Base-by-base conservation (phyloP, 345 rosid genomes). In the Gossypium raimondii region DNA sequence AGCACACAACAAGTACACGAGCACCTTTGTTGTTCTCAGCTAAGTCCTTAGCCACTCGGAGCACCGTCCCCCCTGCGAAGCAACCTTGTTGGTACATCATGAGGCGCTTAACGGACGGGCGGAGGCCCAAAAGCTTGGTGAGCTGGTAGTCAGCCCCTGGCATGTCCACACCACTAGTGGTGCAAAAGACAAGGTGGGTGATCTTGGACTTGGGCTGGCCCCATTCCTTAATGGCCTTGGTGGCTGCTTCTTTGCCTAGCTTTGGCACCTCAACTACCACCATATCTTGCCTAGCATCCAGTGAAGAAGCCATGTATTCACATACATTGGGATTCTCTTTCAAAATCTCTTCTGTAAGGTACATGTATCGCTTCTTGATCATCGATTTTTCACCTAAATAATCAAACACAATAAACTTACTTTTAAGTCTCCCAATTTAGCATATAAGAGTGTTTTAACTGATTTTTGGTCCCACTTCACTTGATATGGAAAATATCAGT, bases 1-100 rank as follows among this genome's bases (percentile, higher is more conserved):
- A 16, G 79, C 87, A 83, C 9, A 86, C 87, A 5, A 84, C 80
- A 3, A 86, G 85, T 17, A 86, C 81, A 3, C 87, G 82, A 0
- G 86, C 86, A 1, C 82, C 86, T 18, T 64, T 79, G 78, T 85
- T 85, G 78, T 85, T 85, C 77, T 85, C 88, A 1, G 85, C 86
- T 2, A 85, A 38, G 56, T 73, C 76, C 68, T 73, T 73, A 13
- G 76, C 76, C 3, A 73, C 47, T 2, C 67, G 67, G 20, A 34
- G 67, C 47, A 62, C 47, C 0, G 67, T 62, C 22, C 67, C 67
- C 0, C 29, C 75, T 0, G 72, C 79, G 1, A 52, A 80, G 63
- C 83, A 83, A 17, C 85, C 83, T 61, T 77, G 86, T 4, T 73
- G 75, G 63, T 78, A 80, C 70, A 83, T 72, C 86, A 83, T 83